These are phyloP conservation scores for Peniophora sp. DNA, from an alignment of 1,284 basidiomycete species.

Conservation along the genomic window DNA sequence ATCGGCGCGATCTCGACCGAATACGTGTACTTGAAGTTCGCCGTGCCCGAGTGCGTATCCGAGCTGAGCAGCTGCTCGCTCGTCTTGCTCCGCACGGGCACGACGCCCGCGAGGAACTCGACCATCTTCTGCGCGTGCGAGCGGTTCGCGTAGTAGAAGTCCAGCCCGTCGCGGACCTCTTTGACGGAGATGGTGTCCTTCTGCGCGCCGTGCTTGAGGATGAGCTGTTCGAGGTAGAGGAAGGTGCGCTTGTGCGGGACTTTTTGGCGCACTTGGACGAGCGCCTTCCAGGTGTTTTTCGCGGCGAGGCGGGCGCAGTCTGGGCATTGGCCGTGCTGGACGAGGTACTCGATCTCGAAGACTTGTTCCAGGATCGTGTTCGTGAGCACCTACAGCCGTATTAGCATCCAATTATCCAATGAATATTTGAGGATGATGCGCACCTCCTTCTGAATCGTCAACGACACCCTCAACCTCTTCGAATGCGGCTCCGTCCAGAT, in stretches of 20 bases:
- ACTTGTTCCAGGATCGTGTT: conserved; percentile 96
- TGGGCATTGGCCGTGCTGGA: conserved; percentile 93
- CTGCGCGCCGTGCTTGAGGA: conserved; percentile 94
- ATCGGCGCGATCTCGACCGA: conserved; percentile 95
- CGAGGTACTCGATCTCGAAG: conserved; percentile 94
- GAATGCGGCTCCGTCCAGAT: conserved; percentile 99
- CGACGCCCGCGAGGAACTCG: conserved; percentile 88
- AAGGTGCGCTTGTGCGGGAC: conserved; percentile 97
- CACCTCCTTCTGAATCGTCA: conserved; percentile 98
- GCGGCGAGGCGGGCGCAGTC: conserved; percentile 92
- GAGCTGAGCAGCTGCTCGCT: conserved; percentile 92
- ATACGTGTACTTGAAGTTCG: conserved; percentile 97
- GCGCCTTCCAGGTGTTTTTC: conserved; percentile 98
- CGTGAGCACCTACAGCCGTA: conserved; percentile 67
- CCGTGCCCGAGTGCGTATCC: conserved; percentile 88
- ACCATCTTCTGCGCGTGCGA: conserved; percentile 95
- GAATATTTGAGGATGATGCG: conserved; percentile 10
- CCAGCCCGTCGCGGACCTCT: conserved; percentile 91
- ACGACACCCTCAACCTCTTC: conserved; percentile 85
- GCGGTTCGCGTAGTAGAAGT: conserved; percentile 92
- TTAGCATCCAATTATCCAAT: background rate
- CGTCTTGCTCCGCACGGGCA: conserved; percentile 83
- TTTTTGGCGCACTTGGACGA: conserved; percentile 97
- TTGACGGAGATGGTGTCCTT: conserved; percentile 92
- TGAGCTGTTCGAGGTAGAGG: conserved; percentile 95